Conservation (phyloP, 2,329 filamentous ascomycete species). For the Gaeumannomyces sp. region DNA sequence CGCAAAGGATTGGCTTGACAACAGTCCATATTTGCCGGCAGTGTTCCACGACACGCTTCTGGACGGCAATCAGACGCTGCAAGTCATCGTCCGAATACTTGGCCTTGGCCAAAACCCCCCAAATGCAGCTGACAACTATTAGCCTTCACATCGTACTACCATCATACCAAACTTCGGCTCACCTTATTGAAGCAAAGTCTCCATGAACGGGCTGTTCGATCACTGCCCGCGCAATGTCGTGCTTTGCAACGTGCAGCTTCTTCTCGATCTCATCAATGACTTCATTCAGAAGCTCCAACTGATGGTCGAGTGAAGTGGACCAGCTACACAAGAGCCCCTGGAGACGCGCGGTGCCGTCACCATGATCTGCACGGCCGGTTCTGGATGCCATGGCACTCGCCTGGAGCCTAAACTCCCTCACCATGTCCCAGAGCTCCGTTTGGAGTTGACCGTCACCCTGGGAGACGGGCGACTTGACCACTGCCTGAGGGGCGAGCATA, state of each 20-base stretch:
- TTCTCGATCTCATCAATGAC: conserved; percentile 57
- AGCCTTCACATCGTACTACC: not conserved
- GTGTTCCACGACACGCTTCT: conserved; percentile 50
- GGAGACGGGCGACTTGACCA: conserved; percentile 21
- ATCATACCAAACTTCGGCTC: conserved; percentile 17
- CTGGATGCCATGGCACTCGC: conserved; percentile 54
- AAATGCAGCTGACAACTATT: conserved; percentile 37
- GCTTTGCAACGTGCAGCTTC: conserved; percentile 57
- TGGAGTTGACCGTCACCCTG: not conserved
- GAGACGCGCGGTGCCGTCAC: conserved; percentile 78
- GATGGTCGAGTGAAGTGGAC: conserved; percentile 35
- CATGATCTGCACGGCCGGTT: conserved; percentile 84
- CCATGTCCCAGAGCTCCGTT: conserved; percentile 23
- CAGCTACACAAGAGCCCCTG: conserved; percentile 64
- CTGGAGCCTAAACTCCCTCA: conserved; percentile 41
- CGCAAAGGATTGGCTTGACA: conserved; percentile 74
- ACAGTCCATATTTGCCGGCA: conserved; percentile 69
- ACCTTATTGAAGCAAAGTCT: conserved; percentile 61
- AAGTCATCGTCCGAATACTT: conserved; percentile 32
- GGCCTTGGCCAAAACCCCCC: conserved; percentile 41
- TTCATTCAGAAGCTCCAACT: conserved; percentile 45
- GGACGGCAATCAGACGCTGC: conserved; percentile 32
- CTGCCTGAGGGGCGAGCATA: conserved; percentile 37
- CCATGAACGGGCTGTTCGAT: conserved; percentile 63
- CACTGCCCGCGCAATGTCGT: conserved; percentile 61